phyloP scores from a whole-genome alignment of 257 asterid species.

The Solanum pinnatisectum region DNA sequence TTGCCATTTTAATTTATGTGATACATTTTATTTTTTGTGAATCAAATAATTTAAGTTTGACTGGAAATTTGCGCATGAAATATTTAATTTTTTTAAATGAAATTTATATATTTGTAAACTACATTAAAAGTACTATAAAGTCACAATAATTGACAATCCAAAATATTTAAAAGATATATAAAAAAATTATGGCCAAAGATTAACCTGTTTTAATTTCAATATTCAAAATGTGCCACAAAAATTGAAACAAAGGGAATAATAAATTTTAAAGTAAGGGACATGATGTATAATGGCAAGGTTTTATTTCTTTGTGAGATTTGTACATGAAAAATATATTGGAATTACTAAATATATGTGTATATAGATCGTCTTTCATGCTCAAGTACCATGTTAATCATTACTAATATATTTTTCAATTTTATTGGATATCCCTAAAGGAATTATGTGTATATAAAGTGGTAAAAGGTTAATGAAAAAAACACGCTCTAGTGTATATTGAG shows the following conservation, averaged over 20 bases:
- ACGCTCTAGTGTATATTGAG: neutral
- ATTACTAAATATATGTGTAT: neutral
- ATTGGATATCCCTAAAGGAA: neutral
- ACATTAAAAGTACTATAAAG: no score
- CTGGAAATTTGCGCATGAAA: no score
- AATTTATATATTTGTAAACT: no score
- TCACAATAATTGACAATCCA: neutral
- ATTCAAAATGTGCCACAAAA: neutral
- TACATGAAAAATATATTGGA: neutral
- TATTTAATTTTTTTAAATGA: no score
- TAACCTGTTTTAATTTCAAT: no score
- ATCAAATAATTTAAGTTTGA: no score
- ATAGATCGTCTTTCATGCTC: neutral
- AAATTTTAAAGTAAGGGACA: neutral
- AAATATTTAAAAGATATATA: no score
- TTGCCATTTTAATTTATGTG: neutral
- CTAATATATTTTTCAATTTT: neutral
- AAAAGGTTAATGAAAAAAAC: neutral
- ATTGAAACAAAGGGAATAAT: neutral
- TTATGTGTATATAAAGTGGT: neutral
- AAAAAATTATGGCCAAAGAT: neutral
- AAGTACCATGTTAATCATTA: neutral
- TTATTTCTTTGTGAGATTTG: neutral
- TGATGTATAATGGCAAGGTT: neutral
- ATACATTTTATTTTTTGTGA: no score